Evolutionary conservation across 257 asterid genomes (phyloP).

Genomic region (Phtheirospermum japonicum): DNA sequence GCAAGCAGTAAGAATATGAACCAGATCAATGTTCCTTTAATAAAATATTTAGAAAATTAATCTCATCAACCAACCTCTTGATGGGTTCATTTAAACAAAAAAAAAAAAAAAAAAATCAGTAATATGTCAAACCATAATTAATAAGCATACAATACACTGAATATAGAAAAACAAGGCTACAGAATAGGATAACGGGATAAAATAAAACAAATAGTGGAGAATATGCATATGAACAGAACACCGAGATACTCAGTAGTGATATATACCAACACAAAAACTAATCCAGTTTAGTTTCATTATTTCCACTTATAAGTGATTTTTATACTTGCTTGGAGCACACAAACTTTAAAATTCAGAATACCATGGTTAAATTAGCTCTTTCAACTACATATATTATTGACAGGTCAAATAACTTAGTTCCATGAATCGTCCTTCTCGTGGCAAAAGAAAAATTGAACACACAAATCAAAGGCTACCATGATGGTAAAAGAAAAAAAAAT

Average conservation of each 20-base stretch:
- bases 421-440: too few species aligned
- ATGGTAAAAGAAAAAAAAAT: too few species aligned
- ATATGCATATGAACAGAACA: background rate
- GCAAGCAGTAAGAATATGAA: background rate
- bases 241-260: background rate
- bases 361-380: conserved; percentile 7
- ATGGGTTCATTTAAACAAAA: background rate
- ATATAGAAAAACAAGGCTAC: background rate
- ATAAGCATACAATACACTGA: background rate
- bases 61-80: background rate
- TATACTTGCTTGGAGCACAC: background rate
- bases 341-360: background rate
- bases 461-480: too few species aligned
- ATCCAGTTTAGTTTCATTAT: background rate
- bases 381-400: background rate
- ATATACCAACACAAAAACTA: background rate
- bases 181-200: background rate
- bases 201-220: background rate
- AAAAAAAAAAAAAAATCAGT: background rate
- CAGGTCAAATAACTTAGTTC: too few species aligned
- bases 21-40: too few species aligned
- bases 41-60: background rate
- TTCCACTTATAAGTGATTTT: background rate
- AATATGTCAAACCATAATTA: background rate
- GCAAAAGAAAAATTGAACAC: too few species aligned